Evolutionary conservation across 352 stramenopile species (phyloP).

Genomic region (Phytophthora constricta): DNA sequence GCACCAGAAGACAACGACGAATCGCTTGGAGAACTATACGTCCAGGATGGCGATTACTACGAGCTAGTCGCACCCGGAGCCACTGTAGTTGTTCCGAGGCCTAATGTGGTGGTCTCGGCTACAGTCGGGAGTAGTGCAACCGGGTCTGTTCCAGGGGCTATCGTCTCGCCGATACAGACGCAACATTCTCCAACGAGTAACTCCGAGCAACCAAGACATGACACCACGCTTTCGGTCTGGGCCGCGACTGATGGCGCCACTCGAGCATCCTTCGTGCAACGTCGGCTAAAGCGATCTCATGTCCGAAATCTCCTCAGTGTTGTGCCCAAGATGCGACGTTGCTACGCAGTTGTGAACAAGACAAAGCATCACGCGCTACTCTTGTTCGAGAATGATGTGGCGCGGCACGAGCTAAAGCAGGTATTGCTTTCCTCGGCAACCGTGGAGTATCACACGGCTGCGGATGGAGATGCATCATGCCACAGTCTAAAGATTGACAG

Average conservation of each 20-base stretch:
- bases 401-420: slow-evolving; percentile 26
- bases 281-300: slow-evolving; percentile 9
- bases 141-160: slow-evolving; percentile 9
- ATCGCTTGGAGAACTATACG: slow-evolving; percentile 31
- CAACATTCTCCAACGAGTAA: slow-evolving; percentile 2
- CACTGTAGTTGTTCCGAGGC: slow-evolving; percentile 10
- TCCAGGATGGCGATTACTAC: slow-evolving; percentile 45
- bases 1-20: slow-evolving; percentile 23
- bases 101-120: slow-evolving; percentile 13
- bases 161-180: slow-evolving; percentile 22
- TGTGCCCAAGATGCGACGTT: slow-evolving; percentile 9
- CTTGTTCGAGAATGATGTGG: slow-evolving; percentile 42
- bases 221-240: slow-evolving; percentile 37
- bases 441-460: slow-evolving; percentile 34
- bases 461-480: slow-evolving; percentile 9
- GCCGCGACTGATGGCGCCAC: slow-evolving; percentile 44
- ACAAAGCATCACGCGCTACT: slow-evolving; percentile 35
- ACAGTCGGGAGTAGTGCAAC: slow-evolving; percentile 21
- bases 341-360: slow-evolving; percentile 48
- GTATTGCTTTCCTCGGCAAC: slow-evolving; percentile 36
- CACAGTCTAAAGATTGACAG: slow-evolving; percentile 39
- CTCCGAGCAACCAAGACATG: slow-evolving; percentile 7
- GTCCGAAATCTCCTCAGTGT: slow-evolving; percentile 19
- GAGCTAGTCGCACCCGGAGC: slow-evolving; percentile 58
- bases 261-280: slow-evolving; percentile 39